Evolutionary conservation across 139 green algal species (phyloP), one percentile per base, ranked within the genome.

Genomic region (Micromonas pusilla): DNA sequence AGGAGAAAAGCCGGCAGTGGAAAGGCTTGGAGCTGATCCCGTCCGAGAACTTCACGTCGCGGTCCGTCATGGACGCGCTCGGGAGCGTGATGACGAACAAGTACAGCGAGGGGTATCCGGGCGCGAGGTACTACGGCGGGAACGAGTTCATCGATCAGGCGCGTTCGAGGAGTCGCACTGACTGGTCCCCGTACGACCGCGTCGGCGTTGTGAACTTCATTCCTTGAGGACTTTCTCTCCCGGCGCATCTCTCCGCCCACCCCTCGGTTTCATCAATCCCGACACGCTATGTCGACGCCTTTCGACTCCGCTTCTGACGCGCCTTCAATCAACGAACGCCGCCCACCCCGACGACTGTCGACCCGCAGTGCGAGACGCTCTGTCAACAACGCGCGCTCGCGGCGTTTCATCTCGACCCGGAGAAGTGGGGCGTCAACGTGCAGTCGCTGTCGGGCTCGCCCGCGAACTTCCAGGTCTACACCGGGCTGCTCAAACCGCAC

Each of bases 381-480:
- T 85, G 81, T 71, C 92, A 97, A 90, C 85, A 92, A 65, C 88
- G 93, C 16, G 93, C 93, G 0, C 89, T 98, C 36, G 87, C 91
- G 80, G 91, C 93, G 0, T 98, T 97, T 86, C 76, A 84, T 64
- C 86, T 97, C 67, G 90, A 97, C 86, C 88, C 92, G 6, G 85
- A 81, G 1, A 88, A 95, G 86, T 98, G 94, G 94, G 94, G 94
- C 33, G 94, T 78, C 20, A 83, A 77, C 52, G 78, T 77, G 3
- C 95, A 99, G 88, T 81, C 93, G 5, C 88, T 97, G 73, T 97
- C 92, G 0, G 95, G 95, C 60, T 97, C 92, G 9, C 95, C 95
- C 45, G 85, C 94, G 75, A 99, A 99, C 90, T 97, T 99, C 88
- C 89, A 93, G 79, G 94, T 99, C 32, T 99, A 97, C 91, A 98